A percentile compares a stretch with the other conserved stretches of the same genome.
Conservation (phyloP, 192 early-diverging fungal species). For the Coemansia sp. region DNA sequence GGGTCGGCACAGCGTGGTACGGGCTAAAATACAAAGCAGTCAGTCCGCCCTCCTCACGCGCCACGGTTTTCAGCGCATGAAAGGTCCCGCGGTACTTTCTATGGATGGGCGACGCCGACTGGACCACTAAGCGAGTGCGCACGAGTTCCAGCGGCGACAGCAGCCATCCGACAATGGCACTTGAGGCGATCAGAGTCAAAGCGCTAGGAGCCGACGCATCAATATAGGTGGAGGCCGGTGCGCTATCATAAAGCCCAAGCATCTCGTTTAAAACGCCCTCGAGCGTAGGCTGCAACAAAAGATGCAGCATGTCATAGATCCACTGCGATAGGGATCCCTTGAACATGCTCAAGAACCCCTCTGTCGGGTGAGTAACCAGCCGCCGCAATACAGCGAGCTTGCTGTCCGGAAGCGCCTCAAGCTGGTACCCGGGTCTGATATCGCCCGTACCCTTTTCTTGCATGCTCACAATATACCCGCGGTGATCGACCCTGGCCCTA, state of each 20-base stretch:
- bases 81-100: constrained; percentile 81
- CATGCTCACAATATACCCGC: constrained; percentile 61
- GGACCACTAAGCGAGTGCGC: constrained; percentile 83
- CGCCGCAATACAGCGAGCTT: constrained; percentile 58
- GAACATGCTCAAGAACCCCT: constrained; percentile 58
- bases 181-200: constrained; percentile 71
- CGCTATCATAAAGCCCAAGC: constrained; percentile 89
- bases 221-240: constrained; percentile 59
- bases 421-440: constrained; percentile 60
- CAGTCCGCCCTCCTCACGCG: constrained; percentile 76
- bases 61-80: constrained; percentile 74
- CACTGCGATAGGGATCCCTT: constrained; percentile 79
- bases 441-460: constrained; percentile 59
- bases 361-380: constrained; percentile 62
- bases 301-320: constrained; percentile 70
- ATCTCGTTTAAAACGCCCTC: constrained; percentile 88
- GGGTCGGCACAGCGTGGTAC: constrained; percentile 72
- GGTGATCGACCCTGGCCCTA: constrained; percentile 43
- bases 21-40: constrained; percentile 65
- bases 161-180: constrained; percentile 73
- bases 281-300: constrained; percentile 78
- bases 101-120: constrained; percentile 71
- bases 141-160: constrained; percentile 91
- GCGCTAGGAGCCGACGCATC: constrained; percentile 60
- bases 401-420: constrained; percentile 61